Percentiles rank a stretch among this genome's conserved stretches.
phyloP scores from a whole-genome alignment of 2,329 filamentous ascomycete genomes.

The Paraphaeosphaeria sporulosa region DNA sequence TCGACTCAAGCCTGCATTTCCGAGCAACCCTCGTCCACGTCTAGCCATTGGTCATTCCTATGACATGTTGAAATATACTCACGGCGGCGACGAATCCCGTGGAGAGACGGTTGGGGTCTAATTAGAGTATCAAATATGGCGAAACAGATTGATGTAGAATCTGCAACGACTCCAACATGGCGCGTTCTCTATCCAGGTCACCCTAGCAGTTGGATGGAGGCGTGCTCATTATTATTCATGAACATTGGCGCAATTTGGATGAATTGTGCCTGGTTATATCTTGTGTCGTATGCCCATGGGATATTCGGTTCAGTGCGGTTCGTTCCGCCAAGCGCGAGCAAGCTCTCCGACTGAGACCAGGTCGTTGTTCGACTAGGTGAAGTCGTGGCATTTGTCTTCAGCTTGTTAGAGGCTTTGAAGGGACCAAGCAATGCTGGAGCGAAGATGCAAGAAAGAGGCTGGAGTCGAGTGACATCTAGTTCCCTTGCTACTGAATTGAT shows the following conservation, averaged over 20 bases:
- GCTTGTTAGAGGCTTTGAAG: not conserved
- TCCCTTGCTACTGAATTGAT: not conserved
- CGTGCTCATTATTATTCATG: not conserved
- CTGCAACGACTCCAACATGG: not conserved
- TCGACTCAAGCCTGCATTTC: not conserved
- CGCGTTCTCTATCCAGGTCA: not conserved
- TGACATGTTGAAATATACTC: not conserved
- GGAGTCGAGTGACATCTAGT: not conserved
- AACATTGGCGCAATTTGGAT: not conserved
- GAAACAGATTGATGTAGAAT: not conserved
- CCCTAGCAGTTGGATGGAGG: not conserved
- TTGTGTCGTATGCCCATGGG: not conserved
- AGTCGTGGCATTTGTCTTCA: not conserved
- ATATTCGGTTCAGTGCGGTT: not conserved
- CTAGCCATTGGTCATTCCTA: not conserved
- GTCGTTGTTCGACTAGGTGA: not conserved
- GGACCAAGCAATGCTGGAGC: not conserved
- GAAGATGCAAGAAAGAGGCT: not conserved
- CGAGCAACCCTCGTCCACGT: not conserved
- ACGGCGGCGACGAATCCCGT: not conserved
- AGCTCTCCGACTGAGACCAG: not conserved
- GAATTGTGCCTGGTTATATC: not conserved
- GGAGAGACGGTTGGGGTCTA: not conserved
- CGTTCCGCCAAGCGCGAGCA: not conserved
- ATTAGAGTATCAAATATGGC: not conserved